Evolutionary conservation across 176 grass and related monocot species (phyloP).

Genomic region (Olyra latifolia): DNA sequence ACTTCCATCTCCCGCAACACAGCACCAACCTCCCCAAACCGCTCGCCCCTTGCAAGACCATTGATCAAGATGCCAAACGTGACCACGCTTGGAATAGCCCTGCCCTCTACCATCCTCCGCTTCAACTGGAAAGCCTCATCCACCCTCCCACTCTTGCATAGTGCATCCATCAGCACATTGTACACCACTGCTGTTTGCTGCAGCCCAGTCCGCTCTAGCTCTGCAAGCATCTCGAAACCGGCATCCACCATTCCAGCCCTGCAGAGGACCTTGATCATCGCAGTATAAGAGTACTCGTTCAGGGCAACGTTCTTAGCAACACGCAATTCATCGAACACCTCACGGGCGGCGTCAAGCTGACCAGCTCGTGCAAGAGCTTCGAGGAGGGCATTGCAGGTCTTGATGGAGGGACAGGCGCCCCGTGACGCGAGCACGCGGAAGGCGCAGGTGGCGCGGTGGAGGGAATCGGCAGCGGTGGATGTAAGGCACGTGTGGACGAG

Average conservation of each 20-base stretch:
- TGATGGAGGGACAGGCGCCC: slow-evolving; percentile 50
- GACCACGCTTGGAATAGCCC: slow-evolving; percentile 54
- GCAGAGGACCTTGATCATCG: slow-evolving; percentile 57
- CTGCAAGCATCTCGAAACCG: slow-evolving; percentile 53
- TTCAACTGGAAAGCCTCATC: slow-evolving; percentile 71
- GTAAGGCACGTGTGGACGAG: slow-evolving; percentile 56
- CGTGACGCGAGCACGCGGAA: slow-evolving; percentile 49
- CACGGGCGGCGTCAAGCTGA: slow-evolving; percentile 32
- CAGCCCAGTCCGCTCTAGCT: slow-evolving; percentile 49
- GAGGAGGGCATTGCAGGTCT: slow-evolving; percentile 64
- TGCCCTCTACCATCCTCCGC: slow-evolving; percentile 55
- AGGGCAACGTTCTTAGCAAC: slow-evolving; percentile 34
- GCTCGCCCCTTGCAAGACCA: slow-evolving; percentile 63
- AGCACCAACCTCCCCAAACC: slow-evolving; percentile 42
- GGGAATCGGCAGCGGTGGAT: slow-evolving; percentile 21
- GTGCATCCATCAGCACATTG: slow-evolving; percentile 71
- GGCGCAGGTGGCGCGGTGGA: slow-evolving; percentile 38
- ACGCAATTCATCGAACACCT: slow-evolving; percentile 67
- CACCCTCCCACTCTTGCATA: slow-evolving; percentile 67
- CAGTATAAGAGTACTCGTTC: slow-evolving; percentile 60
- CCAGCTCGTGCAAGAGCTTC: slow-evolving; percentile 4
- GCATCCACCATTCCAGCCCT: slow-evolving; percentile 48
- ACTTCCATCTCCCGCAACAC: slow-evolving; percentile 70
- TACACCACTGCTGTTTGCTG: slow-evolving; percentile 52
- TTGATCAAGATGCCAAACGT: slow-evolving; percentile 84